phyloP scores from a whole-genome alignment of 805 yeast genomes.

The Wickerhamomyces bisporus region DNA sequence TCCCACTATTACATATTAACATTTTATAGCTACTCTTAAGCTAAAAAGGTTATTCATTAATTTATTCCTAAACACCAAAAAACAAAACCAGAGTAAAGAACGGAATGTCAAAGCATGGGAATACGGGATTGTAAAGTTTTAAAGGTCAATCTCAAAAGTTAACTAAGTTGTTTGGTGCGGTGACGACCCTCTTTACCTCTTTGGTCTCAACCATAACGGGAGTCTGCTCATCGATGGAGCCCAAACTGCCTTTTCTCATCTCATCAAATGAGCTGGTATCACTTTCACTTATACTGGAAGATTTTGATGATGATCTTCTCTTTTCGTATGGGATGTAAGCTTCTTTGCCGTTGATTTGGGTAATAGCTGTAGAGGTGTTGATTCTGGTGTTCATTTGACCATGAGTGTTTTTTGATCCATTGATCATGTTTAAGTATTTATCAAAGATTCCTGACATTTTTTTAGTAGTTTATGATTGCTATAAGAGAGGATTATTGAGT shows the following conservation, averaged over 20 bases:
- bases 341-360: conserved; percentile 16
- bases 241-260: conserved; percentile 4
- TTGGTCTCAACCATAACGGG: conserved; percentile 5
- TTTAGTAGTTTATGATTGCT: neutral
- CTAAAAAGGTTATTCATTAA: too few relatives aligned
- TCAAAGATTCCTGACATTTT: conserved; percentile 28
- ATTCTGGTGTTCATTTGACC: conserved; percentile 19
- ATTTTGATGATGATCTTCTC: conserved; percentile 17
- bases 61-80: too few relatives aligned
- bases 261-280: conserved; percentile 2
- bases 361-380: conserved; percentile 14
- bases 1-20: too few relatives aligned
- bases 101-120: too few relatives aligned
- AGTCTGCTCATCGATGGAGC: neutral
- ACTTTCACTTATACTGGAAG: conserved; percentile 4
- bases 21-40: too few relatives aligned
- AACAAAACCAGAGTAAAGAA: too few relatives aligned
- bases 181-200: conserved; percentile 9
- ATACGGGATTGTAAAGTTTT: too few relatives aligned
- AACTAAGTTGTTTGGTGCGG: conserved; percentile 20
- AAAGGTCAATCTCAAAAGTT: conserved; percentile 16
- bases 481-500: neutral
- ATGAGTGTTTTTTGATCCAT: conserved; percentile 13
- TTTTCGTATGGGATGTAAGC: conserved; percentile 15
- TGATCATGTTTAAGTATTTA: conserved; percentile 22